A percentile compares a stretch with the other conserved stretches of the same genome.
Evolutionary conservation across 2,329 filamentous ascomycete genomes (phyloP).

Genomic region (Fonsecaea nubica): DNA sequence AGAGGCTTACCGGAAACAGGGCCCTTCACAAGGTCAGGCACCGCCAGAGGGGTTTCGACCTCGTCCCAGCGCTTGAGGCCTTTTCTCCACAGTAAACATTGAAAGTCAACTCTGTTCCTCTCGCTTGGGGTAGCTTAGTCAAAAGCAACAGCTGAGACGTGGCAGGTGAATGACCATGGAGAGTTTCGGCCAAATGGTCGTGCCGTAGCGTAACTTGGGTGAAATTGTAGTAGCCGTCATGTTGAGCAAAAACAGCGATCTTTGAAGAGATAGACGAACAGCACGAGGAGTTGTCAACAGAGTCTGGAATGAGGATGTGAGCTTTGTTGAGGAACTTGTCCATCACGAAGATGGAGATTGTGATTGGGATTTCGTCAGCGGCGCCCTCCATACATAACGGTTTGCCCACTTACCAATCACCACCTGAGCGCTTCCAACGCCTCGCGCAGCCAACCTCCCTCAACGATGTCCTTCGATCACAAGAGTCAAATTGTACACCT

Average conservation of each 20-base stretch:
- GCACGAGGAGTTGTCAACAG: not conserved
- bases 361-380: not conserved
- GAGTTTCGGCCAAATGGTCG: not conserved
- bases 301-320: not conserved
- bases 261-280: not conserved
- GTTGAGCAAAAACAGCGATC: not conserved
- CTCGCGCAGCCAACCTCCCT: not conserved
- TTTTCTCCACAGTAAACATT: not conserved
- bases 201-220: not conserved
- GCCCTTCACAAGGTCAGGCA: not conserved
- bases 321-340: not conserved
- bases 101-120: not conserved
- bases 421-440: slow-evolving; percentile 5
- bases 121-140: not conserved
- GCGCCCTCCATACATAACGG: not conserved
- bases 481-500: not conserved
- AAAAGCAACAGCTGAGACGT: not conserved
- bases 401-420: slow-evolving; percentile 6
- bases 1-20: not conserved
- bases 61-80: not conserved
- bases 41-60: not conserved
- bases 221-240: not conserved
- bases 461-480: not conserved
- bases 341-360: not conserved
- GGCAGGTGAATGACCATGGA: not conserved